These are phyloP conservation scores for Gossypium sturtianum DNA, from an alignment of 345 rosid genomes.

Conservation along the genomic window DNA sequence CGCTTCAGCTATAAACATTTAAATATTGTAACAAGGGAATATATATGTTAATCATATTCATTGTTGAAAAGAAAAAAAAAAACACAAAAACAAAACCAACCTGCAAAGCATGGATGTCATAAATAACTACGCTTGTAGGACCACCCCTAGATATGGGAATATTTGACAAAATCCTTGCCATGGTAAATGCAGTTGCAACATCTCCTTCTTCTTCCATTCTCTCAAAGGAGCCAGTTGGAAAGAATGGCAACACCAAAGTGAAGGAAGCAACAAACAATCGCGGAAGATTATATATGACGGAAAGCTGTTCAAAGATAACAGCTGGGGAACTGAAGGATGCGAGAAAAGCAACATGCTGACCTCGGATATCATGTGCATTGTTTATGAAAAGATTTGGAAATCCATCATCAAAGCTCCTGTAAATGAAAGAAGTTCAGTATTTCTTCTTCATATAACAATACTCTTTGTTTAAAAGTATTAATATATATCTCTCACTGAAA, in stretches of 20 bases:
- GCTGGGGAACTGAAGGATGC: constrained; percentile 53
- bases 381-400: constrained; percentile 90
- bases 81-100: constrained; percentile 17
- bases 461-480: neutral
- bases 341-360: constrained; percentile 93
- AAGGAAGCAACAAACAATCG: constrained; percentile 89
- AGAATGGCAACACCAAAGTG: constrained; percentile 88
- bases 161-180: constrained; percentile 93
- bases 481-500: neutral
- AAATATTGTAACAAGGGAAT: neutral
- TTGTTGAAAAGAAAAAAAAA: neutral
- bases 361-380: constrained; percentile 85
- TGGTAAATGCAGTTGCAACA: constrained; percentile 96
- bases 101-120: constrained; percentile 97
- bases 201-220: constrained; percentile 99
- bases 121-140: constrained; percentile 90
- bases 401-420: constrained; percentile 94
- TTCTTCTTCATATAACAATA: neutral
- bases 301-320: constrained; percentile 92
- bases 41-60: neutral
- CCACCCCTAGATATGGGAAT: constrained; percentile 98
- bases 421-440: constrained; percentile 14
- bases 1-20: neutral
- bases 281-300: constrained; percentile 91
- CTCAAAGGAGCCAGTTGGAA: constrained; percentile 97